phyloP scores from a whole-genome alignment of 225 moss, liverwort and hornwort genomes.

The Neckera pumila region DNA sequence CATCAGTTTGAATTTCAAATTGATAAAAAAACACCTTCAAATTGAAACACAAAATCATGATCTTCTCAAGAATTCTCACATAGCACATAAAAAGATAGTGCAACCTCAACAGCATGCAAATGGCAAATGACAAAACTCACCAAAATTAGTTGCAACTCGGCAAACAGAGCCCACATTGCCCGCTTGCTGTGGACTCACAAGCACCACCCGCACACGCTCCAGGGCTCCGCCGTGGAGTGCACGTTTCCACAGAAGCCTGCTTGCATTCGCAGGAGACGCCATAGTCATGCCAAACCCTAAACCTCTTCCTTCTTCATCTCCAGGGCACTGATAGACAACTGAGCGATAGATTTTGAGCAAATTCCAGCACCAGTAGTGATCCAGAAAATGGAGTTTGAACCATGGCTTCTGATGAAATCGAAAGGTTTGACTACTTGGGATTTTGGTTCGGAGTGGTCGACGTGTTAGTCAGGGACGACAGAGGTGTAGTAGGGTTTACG shows the following conservation, averaged over 20 bases:
- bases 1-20: neutral
- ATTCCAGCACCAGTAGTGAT: neutral
- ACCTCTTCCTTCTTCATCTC: neutral
- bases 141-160: too few relatives aligned
- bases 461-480: neutral
- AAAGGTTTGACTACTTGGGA: neutral
- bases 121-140: too few relatives aligned
- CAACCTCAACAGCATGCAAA: too few relatives aligned
- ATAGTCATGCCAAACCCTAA: neutral
- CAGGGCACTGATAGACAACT: too few relatives aligned
- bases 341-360: neutral
- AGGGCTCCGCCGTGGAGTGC: slow-evolving; percentile 7
- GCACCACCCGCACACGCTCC: slow-evolving; percentile 36
- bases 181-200: slow-evolving; percentile 43
- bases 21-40: neutral
- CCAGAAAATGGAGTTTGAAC: neutral
- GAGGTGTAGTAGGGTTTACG: neutral
- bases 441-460: neutral
- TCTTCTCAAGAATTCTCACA: too few relatives aligned
- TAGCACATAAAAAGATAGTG: too few relatives aligned
- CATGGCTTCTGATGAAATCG: neutral
- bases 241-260: neutral
- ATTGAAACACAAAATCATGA: neutral
- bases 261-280: neutral
- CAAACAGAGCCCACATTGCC: too few relatives aligned